Conservation (phyloP, 1,284 basidiomycete species). For the Sporisorium scitamineum region DNA sequence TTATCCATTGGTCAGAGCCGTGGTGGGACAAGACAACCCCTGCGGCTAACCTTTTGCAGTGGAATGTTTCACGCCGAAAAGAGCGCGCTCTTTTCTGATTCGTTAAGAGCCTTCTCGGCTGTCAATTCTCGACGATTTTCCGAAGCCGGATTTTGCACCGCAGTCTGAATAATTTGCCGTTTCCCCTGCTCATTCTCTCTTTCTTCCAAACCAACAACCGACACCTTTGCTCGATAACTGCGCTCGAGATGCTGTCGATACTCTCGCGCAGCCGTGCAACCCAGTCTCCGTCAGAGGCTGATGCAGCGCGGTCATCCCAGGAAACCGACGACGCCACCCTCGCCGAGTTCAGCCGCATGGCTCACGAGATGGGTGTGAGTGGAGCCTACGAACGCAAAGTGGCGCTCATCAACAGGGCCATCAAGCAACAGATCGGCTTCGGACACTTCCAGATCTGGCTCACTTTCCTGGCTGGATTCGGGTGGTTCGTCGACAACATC, state of each 20-base stretch:
- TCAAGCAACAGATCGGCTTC: conserved; percentile 72
- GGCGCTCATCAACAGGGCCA: conserved; percentile 55
- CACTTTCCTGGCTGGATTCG: conserved; percentile 74
- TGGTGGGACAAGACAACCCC: background rate
- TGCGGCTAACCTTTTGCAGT: background rate
- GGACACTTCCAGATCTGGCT: conserved; percentile 76
- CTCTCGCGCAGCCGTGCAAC: conserved; percentile 5
- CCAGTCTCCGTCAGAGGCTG: background rate
- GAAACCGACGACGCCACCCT: conserved; percentile 41
- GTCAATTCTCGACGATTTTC: background rate
- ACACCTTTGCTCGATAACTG: too few species aligned
- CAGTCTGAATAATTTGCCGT: background rate
- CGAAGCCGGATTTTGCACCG: background rate
- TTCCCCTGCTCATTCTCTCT: background rate
- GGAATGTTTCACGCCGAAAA: background rate
- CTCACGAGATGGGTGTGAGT: conserved; percentile 58
- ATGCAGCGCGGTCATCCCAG: conserved; percentile 10
- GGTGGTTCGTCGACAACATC: conserved; percentile 72
- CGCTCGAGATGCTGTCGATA: conserved; percentile 1
- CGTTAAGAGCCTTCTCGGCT: background rate
- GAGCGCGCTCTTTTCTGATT: background rate
- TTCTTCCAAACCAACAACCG: background rate
- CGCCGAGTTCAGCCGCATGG: conserved; percentile 46
- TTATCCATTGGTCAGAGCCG: background rate
- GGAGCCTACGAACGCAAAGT: conserved; percentile 62